Percentiles rank a stretch among this genome's conserved stretches.
Evolutionary conservation across 441 rosid species (phyloP).

Genomic region (Bruguiera hainesii): DNA sequence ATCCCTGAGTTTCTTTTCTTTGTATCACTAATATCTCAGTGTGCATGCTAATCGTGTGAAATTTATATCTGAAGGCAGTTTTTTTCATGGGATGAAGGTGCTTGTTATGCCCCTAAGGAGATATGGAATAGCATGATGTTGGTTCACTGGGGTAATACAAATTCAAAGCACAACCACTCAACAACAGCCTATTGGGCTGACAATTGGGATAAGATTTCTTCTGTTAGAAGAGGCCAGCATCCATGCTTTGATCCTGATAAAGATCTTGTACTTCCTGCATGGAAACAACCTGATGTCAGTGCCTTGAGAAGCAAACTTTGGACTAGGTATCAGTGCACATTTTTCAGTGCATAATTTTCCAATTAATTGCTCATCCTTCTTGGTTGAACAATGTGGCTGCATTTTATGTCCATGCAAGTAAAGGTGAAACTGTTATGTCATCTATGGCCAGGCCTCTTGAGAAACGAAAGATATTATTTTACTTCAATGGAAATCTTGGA

Average conservation of each 20-base stretch:
- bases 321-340: constrained; percentile 43
- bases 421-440: constrained; percentile 5
- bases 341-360: neutral
- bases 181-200: constrained; percentile 94
- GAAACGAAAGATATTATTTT: constrained; percentile 72
- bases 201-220: constrained; percentile 71
- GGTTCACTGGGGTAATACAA: constrained; percentile 98
- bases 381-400: constrained; percentile 12
- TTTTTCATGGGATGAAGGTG: constrained; percentile 99
- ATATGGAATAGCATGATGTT: constrained; percentile 98
- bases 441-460: constrained; percentile 61
- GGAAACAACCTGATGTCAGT: constrained; percentile 76
- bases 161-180: constrained; percentile 84
- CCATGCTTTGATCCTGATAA: constrained; percentile 90
- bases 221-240: constrained; percentile 77
- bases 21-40: neutral
- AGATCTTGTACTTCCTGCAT: constrained; percentile 97
- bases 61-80: constrained; percentile 58
- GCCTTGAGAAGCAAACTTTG: constrained; percentile 57
- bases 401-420: constrained; percentile 9
- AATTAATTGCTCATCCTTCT: constrained; percentile 2
- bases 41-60: constrained; percentile 36
- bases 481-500: constrained; percentile 98
- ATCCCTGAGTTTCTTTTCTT: constrained; percentile 17
- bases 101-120: constrained; percentile 99